Percentiles rank a stretch among this genome's conserved stretches.
Evolutionary conservation across 2,329 filamentous ascomycete genomes (phyloP).

Genomic region (Stachybotrys chartarum): DNA sequence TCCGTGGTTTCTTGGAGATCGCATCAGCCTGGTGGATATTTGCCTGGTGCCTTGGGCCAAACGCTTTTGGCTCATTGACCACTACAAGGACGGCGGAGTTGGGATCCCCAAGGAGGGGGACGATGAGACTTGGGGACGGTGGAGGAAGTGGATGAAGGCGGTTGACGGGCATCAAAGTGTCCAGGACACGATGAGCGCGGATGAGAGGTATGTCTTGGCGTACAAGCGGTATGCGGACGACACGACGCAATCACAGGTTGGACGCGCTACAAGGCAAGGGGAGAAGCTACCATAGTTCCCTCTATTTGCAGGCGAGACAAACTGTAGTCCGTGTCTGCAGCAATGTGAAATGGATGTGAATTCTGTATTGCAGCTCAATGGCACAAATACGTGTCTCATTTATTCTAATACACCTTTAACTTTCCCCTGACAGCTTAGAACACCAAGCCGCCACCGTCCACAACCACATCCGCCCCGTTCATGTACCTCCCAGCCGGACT

Average conservation of each 20-base stretch:
- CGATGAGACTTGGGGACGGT: constrained; percentile 54
- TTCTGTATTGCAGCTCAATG: no score
- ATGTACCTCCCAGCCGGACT: constrained; percentile 59
- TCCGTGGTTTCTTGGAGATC: constrained; percentile 60
- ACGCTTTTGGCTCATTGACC: constrained; percentile 65
- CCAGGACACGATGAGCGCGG: constrained; percentile 59
- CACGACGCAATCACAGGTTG: constrained; percentile 53
- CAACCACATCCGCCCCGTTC: constrained; percentile 58
- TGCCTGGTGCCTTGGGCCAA: constrained; percentile 67
- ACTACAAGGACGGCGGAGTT: constrained; percentile 57
- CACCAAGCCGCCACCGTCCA: constrained; percentile 46
- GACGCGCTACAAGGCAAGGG: constrained; percentile 55
- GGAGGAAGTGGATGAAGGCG: constrained; percentile 56
- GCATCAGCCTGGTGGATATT: constrained; percentile 63
- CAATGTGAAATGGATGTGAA: no score
- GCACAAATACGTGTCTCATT: no score
- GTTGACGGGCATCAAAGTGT: constrained; percentile 55
- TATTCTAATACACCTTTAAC: no score
- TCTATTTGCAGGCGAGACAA: background rate
- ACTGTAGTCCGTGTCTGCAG: no score
- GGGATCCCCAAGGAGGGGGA: constrained; percentile 44
- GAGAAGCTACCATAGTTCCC: constrained; percentile 43
- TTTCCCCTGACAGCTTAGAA: constrained; percentile 2
- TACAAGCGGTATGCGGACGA: constrained; percentile 64
- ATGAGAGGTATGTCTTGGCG: constrained; percentile 58